A percentile compares a stretch with the other conserved stretches of the same genome.
Evolutionary conservation across 257 asterid genomes (phyloP).

Genomic region (Solanum okadae): DNA sequence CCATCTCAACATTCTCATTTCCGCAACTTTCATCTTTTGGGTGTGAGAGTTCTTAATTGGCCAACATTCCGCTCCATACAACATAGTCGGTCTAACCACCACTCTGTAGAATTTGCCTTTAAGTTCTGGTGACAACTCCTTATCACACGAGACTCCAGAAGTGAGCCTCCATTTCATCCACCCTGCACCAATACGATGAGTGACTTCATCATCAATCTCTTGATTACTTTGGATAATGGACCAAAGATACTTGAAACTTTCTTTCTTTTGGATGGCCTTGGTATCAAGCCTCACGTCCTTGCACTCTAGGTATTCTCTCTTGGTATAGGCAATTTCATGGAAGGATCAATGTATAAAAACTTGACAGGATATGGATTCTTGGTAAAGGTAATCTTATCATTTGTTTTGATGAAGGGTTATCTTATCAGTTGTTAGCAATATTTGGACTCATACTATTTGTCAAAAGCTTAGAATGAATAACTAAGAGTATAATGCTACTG

Average conservation of each 20-base stretch:
- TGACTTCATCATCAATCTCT: neutral
- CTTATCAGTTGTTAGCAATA: neutral
- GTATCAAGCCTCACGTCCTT: neutral
- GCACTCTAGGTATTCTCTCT: neutral
- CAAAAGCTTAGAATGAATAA: neutral
- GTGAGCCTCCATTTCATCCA: neutral
- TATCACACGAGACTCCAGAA: neutral
- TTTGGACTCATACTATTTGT: neutral
- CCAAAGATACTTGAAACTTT: neutral
- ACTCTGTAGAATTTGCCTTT: neutral
- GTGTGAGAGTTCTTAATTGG: neutral
- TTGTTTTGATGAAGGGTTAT: neutral
- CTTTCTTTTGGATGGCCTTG: neutral
- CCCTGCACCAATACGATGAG: neutral
- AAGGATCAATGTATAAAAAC: neutral
- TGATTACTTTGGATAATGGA: neutral
- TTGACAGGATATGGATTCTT: neutral
- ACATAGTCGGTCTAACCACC: neutral
- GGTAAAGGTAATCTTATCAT: neutral
- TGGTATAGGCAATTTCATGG: neutral
- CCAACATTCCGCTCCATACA: neutral
- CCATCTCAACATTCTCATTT: too few species aligned
- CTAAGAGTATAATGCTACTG: neutral
- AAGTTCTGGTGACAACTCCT: neutral
- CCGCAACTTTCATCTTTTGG: neutral